Base-by-base conservation (phyloP, 1,139 yeast species). In the Diutina sp. region DNA sequence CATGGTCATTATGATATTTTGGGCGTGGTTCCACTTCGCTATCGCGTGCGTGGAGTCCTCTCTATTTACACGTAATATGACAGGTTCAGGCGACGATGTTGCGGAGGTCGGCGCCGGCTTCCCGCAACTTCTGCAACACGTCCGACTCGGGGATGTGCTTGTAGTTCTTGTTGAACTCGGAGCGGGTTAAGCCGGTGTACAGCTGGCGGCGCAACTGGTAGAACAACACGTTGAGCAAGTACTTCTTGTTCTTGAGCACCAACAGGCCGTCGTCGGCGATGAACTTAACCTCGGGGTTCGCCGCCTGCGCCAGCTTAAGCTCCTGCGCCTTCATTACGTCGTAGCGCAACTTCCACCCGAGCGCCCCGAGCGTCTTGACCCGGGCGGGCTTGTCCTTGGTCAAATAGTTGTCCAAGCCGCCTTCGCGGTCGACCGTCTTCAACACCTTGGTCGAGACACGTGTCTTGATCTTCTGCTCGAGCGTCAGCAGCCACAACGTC, bases 271-370 rank as follows among this genome's bases (percentile, higher is more conserved):
- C 53, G 4, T 9, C 25, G 18, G 44, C 45, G 16, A 41, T 47
- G 16, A 21, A 21, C 45, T 51, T 51, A n/a, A 38, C 46, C 16
- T 21, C 46, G 6, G 54, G 21, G 35, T 28, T 38, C 14, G 32
- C 18, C 32, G 41, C 21, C 8, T 21, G 6, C n/a, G 46, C 66
- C 55, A 68, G 66, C 48, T 67, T 59, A 38, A 64, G 60, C 60
- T 71, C 72, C 56, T 65, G 61, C 55, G 67, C 63, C 59, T 68
- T 67, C 65, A 91, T 70, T 30, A 93, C 83, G 58, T 83, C 80
- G 70, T 86, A 90, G 66, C 93, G 85, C 64, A 93, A 76, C 65
- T 79, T 81, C 98, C 98, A 93, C 38, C 97, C 99, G 58, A 80
- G 77, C 58, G 91, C 86, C 0, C 99, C 99, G 66, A 93, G 74